A percentile compares a stretch with the other conserved stretches of the same genome.
phyloP scores from a whole-genome alignment of 1,139 yeast species.

The Yamadazyma siamensis region DNA sequence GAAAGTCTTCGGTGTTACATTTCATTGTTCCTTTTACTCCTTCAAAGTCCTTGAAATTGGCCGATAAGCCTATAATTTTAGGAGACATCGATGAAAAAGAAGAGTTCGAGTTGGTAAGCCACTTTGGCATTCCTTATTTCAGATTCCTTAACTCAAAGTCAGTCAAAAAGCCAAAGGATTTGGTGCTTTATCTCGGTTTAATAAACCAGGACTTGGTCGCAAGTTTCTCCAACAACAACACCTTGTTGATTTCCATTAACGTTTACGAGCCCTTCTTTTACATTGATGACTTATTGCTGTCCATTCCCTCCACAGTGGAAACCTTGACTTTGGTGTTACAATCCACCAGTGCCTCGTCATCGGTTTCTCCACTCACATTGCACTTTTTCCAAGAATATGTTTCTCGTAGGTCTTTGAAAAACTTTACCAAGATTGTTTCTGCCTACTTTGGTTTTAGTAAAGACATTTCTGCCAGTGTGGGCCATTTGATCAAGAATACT shows the following conservation, averaged over 20 bases:
- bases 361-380: slow-evolving; percentile 61
- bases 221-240: slow-evolving; percentile 38
- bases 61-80: slow-evolving; percentile 7
- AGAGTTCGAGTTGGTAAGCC: slow-evolving; percentile 24
- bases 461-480: slow-evolving; percentile 38
- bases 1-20: slow-evolving; percentile 62
- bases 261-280: slow-evolving; percentile 68
- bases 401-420: slow-evolving; percentile 43
- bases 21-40: slow-evolving; percentile 43
- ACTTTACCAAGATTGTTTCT: slow-evolving; percentile 52
- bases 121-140: slow-evolving; percentile 25
- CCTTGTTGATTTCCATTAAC: slow-evolving; percentile 56
- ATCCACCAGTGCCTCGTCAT: slow-evolving; percentile 41
- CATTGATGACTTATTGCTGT: slow-evolving; percentile 44
- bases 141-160: slow-evolving; percentile 11
- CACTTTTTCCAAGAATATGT: slow-evolving; percentile 69
- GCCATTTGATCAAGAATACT: slow-evolving; percentile 52
- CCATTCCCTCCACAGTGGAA: slow-evolving; percentile 54
- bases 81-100: slow-evolving; percentile 14
- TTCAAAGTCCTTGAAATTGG: slow-evolving; percentile 3
- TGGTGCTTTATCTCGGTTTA: slow-evolving; percentile 62
- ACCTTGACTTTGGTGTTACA: slow-evolving; percentile 67
- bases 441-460: slow-evolving; percentile 55
- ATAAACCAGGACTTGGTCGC: slow-evolving; percentile 40
- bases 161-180: slow-evolving; percentile 24